Conservation (phyloP, 2,329 filamentous ascomycete genomes). For the Trichoderma simmonsii region DNA sequence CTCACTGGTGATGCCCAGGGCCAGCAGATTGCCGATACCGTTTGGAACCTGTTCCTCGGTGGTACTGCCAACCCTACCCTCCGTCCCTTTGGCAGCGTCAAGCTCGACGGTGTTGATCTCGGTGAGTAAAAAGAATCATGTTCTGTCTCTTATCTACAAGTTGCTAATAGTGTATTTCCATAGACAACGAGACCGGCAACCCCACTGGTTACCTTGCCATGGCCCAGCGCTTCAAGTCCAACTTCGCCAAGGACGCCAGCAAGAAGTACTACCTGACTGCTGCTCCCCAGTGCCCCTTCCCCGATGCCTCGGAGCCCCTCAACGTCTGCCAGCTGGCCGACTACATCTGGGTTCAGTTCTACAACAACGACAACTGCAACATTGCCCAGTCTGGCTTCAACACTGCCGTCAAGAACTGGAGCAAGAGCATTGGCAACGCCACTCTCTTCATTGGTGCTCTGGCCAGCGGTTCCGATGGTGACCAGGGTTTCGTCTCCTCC, state of each 20-base stretch:
- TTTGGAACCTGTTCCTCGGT: constrained; percentile 67
- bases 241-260: constrained; percentile 36
- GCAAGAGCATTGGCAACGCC: constrained; percentile 55
- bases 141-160: neutral
- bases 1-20: constrained; percentile 45
- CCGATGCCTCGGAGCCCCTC: constrained; percentile 49
- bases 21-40: constrained; percentile 51
- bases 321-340: constrained; percentile 42
- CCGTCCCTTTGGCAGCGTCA: constrained; percentile 63
- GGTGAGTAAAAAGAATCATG: constrained; percentile 10
- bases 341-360: constrained; percentile 57
- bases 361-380: constrained; percentile 63
- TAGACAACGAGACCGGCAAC: constrained; percentile 57
- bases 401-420: constrained; percentile 61
- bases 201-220: constrained; percentile 58
- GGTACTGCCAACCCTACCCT: constrained; percentile 40
- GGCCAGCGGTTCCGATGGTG: constrained; percentile 47
- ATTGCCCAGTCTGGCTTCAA: constrained; percentile 53
- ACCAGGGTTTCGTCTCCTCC: constrained; percentile 50
- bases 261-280: constrained; percentile 21
- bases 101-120: constrained; percentile 72
- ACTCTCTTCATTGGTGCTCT: constrained; percentile 60
- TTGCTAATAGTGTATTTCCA: neutral
- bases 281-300: constrained; percentile 50
- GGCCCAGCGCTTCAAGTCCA: constrained; percentile 50